These are phyloP conservation scores for Monosporozyma siamensis DNA, from an alignment of 805 yeast genomes.

Conservation along the genomic window DNA sequence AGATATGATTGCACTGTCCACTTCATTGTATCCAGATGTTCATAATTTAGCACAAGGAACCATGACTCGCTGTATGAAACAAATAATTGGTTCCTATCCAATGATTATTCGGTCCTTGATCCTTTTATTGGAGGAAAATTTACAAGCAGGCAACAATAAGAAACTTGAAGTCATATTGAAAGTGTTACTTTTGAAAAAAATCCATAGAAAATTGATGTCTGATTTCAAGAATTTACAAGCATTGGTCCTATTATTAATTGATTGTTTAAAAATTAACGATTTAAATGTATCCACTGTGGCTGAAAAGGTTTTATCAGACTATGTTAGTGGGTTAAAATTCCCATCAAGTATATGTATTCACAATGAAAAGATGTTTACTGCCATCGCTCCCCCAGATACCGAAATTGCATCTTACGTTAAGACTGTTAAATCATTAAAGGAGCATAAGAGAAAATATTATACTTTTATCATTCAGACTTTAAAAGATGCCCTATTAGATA, in stretches of 20 bases:
- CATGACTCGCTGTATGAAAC: conserved; percentile 58
- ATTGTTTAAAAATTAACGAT: conserved; percentile 50
- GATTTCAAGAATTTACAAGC: conserved; percentile 45
- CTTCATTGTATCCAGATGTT: conserved; percentile 62
- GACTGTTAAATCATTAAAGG: conserved; percentile 54
- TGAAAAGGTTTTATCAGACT: conserved; percentile 38
- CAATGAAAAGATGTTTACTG: conserved; percentile 32
- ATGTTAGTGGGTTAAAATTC: conserved; percentile 36
- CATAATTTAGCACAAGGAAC: conserved; percentile 61
- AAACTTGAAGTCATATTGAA: conserved; percentile 56
- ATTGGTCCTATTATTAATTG: conserved; percentile 41
- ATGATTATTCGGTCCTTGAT: conserved; percentile 38
- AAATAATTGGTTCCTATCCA: conserved; percentile 57
- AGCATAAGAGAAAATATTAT: conserved; percentile 40
- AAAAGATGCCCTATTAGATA: conserved; percentile 31
- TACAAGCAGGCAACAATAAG: conserved; percentile 42
- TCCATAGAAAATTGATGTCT: conserved; percentile 48
- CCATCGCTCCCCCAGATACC: conserved; percentile 44
- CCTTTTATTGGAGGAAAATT: conserved; percentile 39
- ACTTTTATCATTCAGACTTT: conserved; percentile 36
- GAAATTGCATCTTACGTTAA: conserved; percentile 46
- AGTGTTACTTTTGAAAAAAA: conserved; percentile 46
- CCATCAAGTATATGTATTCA: conserved; percentile 49
- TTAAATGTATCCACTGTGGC: conserved; percentile 47
- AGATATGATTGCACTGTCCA: conserved; percentile 55